These are phyloP conservation scores for Colletotrichum cereale DNA, from an alignment of 2,329 filamentous ascomycete species.

Conservation along the genomic window DNA sequence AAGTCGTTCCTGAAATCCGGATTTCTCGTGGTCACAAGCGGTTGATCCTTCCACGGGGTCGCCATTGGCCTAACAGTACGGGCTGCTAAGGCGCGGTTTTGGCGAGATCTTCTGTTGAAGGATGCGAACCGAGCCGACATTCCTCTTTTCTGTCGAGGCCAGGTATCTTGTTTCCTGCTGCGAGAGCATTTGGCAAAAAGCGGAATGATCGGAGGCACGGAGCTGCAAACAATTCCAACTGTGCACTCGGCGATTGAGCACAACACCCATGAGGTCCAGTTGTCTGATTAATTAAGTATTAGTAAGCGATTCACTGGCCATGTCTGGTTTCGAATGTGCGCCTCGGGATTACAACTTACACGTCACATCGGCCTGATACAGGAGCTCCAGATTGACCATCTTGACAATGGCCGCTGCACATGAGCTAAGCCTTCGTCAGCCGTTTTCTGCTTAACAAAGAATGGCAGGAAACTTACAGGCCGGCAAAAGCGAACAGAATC, in stretches of 20 bases:
- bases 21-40: conserved; percentile 15
- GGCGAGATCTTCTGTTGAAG: background rate
- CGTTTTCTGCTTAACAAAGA: rapidly evolving
- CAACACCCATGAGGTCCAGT: conserved; percentile 46
- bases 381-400: conserved; percentile 43
- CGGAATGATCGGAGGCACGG: conserved; percentile 48
- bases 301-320: no score
- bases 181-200: conserved; percentile 39
- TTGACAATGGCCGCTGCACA: conserved; percentile 46
- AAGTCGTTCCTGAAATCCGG: conserved; percentile 32
- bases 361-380: conserved; percentile 46
- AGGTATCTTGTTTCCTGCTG: background rate
- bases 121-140: background rate
- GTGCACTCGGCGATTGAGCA: conserved; percentile 50
- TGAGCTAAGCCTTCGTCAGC: conserved; percentile 41
- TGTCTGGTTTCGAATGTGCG: no score
- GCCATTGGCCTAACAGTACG: conserved; percentile 34
- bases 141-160: background rate
- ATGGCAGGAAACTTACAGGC: conserved; percentile 45
- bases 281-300: conserved; percentile 40
- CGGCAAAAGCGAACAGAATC: conserved; percentile 46
- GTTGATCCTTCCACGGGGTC: conserved; percentile 33
- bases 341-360: conserved; percentile 42
- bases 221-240: conserved; percentile 51
- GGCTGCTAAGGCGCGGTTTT: background rate